Conservation (phyloP, 2,329 filamentous ascomycete genomes). For the Delphinella strobiligena region DNA sequence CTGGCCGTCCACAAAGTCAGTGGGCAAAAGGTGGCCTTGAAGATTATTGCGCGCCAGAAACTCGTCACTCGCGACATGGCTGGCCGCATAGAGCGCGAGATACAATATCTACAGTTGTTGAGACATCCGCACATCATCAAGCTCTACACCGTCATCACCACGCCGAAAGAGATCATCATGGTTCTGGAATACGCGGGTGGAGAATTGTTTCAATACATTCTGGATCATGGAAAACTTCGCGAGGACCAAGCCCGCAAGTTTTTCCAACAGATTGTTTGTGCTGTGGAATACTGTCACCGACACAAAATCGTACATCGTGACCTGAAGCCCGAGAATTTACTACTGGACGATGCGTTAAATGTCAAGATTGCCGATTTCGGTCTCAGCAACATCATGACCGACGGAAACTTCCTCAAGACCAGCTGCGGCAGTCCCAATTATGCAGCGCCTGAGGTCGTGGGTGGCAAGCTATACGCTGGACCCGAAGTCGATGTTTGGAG, state of each 20-base stretch:
- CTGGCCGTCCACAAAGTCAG: slow-evolving; percentile 85
- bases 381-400: slow-evolving; percentile 98
- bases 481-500: slow-evolving; percentile 99
- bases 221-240: slow-evolving; percentile 81
- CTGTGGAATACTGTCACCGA: slow-evolving; percentile 95
- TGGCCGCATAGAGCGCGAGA: slow-evolving; percentile 91
- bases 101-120: slow-evolving; percentile 90
- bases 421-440: slow-evolving; percentile 98
- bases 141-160: slow-evolving; percentile 94
- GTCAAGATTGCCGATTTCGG: slow-evolving; percentile 99
- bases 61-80: slow-evolving; percentile 97
- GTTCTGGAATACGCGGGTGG: slow-evolving; percentile 94
- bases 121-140: slow-evolving; percentile 99
- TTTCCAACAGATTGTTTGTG: slow-evolving; percentile 98
- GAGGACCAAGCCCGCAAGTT: slow-evolving; percentile 91
- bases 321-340: slow-evolving; percentile 89
- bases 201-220: slow-evolving; percentile 96
- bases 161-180: slow-evolving; percentile 92
- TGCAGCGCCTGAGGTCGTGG: slow-evolving; percentile 93
- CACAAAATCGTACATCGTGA: slow-evolving; percentile 99
- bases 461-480: slow-evolving; percentile 91
- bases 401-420: slow-evolving; percentile 97
- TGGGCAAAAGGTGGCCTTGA: slow-evolving; percentile 89
- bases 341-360: slow-evolving; percentile 89
- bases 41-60: slow-evolving; percentile 95